These are phyloP conservation scores for Wickerhamomyces sp. DNA, from an alignment of 1,139 yeast species.

Conservation along the genomic window DNA sequence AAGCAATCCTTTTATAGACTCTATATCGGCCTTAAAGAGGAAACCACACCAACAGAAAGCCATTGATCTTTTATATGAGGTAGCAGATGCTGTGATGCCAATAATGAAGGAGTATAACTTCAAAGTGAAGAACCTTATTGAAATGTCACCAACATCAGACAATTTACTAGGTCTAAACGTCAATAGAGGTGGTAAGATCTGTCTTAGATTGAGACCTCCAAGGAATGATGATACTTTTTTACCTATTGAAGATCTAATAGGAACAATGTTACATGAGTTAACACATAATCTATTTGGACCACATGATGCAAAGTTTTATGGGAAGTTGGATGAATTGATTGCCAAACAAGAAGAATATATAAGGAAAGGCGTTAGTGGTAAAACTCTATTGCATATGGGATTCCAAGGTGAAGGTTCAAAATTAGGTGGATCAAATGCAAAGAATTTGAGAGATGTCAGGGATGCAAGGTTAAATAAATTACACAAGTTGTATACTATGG, in stretches of 20 bases:
- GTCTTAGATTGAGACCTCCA: constrained; percentile 64
- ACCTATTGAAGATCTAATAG: constrained; percentile 65
- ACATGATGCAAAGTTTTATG: constrained; percentile 72
- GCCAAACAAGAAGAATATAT: constrained; percentile 46
- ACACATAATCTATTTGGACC: constrained; percentile 79
- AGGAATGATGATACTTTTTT: constrained; percentile 53
- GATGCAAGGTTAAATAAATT: constrained; percentile 18
- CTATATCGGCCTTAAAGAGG: constrained; percentile 53
- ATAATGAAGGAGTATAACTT: constrained; percentile 66
- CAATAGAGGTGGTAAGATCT: constrained; percentile 74
- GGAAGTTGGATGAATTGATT: constrained; percentile 56
- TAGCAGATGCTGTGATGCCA: constrained; percentile 65
- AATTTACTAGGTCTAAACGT: constrained; percentile 77
- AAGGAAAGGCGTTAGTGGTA: constrained; percentile 40
- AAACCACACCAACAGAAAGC: constrained; percentile 57
- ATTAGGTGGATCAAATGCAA: constrained; percentile 31
- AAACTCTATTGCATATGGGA: constrained; percentile 20
- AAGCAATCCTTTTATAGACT: constrained; percentile 45
- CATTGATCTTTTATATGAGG: constrained; percentile 49
- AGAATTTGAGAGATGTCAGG: constrained; percentile 9
- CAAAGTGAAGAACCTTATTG: constrained; percentile 66
- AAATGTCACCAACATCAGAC: constrained; percentile 75
- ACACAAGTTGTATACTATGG: constrained; percentile 13
- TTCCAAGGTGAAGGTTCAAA: constrained; percentile 40
- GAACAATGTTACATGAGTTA: constrained; percentile 85